Conservation (phyloP, 495 filamentous ascomycete genomes). For the Podospora australis region DNA sequence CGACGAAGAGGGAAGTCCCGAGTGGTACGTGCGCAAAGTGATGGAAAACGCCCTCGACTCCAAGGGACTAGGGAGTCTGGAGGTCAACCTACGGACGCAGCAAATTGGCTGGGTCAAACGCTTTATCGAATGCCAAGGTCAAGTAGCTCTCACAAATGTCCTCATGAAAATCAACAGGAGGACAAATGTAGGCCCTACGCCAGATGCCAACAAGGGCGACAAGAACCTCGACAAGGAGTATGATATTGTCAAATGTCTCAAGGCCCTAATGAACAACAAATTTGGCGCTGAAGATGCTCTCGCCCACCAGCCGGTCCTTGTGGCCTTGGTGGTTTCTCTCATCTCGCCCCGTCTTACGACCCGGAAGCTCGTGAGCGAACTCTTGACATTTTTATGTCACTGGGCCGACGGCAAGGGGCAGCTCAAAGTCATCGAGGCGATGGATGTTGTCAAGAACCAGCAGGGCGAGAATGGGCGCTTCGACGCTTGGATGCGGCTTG, state of each 20-base stretch:
- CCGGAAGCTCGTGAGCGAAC: conserved; percentile 90
- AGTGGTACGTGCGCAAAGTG: conserved; percentile 96
- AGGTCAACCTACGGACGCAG: conserved; percentile 90
- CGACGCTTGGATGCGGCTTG: conserved; percentile 97
- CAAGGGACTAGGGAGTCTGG: conserved; percentile 84
- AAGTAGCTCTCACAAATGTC: conserved; percentile 92
- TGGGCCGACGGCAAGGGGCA: conserved; percentile 93
- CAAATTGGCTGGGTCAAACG: conserved; percentile 96
- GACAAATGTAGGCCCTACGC: conserved; percentile 68
- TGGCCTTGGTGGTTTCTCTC: conserved; percentile 79
- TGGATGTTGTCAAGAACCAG: conserved; percentile 85
- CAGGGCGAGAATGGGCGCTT: conserved; percentile 93
- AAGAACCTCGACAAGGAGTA: conserved; percentile 93
- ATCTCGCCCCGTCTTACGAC: conserved; percentile 87
- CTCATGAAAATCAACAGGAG: conserved; percentile 86
- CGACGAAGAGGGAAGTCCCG: conserved; percentile 90
- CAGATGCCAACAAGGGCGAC: conserved; percentile 61
- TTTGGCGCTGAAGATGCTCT: conserved; percentile 98
- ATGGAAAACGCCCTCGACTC: conserved; percentile 91
- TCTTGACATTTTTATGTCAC: conserved; percentile 93
- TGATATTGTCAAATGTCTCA: conserved; percentile 95
- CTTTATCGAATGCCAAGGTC: conserved; percentile 96
- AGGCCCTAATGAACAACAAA: conserved; percentile 97
- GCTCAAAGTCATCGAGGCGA: conserved; percentile 82
- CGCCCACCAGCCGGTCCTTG: conserved; percentile 78